A percentile compares a stretch with the other conserved stretches of the same genome.
Evolutionary conservation across 352 stramenopile genomes (phyloP).

Genomic region (Phytopythium helicoides): DNA sequence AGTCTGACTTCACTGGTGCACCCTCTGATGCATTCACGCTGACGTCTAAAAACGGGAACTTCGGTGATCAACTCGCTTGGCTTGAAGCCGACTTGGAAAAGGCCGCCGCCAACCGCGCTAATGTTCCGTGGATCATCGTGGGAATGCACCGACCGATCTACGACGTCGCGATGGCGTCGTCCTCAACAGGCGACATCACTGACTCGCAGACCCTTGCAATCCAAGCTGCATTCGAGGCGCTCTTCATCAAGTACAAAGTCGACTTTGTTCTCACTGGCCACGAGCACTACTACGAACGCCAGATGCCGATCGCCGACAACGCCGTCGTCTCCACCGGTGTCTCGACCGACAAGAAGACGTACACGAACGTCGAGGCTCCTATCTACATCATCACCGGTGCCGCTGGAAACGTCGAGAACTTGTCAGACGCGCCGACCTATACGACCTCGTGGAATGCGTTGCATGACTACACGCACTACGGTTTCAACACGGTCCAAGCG

Average conservation of each 20-base stretch:
- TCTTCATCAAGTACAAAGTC: too few species aligned
- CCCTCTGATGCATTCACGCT: slow-evolving; percentile 31
- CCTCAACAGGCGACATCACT: too few species aligned
- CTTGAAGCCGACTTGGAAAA: slow-evolving; percentile 54
- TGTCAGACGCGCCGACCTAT: background rate
- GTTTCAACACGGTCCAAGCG: slow-evolving; percentile 26
- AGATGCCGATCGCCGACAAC: too few species aligned
- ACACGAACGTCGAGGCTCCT: too few species aligned
- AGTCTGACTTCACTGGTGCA: slow-evolving; percentile 56
- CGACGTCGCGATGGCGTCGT: slow-evolving; percentile 15
- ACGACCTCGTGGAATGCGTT: slow-evolving; percentile 27
- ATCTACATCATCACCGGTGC: too few species aligned
- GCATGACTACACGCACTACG: slow-evolving; percentile 28
- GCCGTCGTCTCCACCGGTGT: too few species aligned
- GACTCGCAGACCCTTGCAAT: too few species aligned
- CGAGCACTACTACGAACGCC: too few species aligned
- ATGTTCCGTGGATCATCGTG: slow-evolving; percentile 71
- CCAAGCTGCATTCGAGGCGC: too few species aligned
- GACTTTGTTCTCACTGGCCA: too few species aligned
- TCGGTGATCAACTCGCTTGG: slow-evolving; percentile 51
- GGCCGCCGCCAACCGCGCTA: slow-evolving; percentile 41
- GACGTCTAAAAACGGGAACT: slow-evolving; percentile 31
- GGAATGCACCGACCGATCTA: slow-evolving; percentile 79
- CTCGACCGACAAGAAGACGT: too few species aligned
- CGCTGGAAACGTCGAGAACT: too few species aligned